phyloP scores from a whole-genome alignment of 805 yeast species.

The Wickerhamiella occidentalis region DNA sequence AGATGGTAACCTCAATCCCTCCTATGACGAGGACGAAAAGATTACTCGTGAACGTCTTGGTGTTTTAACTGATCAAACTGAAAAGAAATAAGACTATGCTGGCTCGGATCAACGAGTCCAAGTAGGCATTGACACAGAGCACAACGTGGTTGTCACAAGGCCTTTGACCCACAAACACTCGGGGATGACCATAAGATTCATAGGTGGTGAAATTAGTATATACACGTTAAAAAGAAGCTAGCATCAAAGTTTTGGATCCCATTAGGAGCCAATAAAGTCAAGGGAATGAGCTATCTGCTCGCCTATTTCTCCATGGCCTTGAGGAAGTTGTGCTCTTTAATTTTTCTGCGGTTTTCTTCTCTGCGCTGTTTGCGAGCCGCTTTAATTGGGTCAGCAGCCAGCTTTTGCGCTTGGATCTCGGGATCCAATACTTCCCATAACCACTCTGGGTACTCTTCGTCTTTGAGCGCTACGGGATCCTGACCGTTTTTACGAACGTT shows the following conservation, averaged over 20 bases:
- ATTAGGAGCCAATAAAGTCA: background rate
- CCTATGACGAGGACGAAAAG: slow-evolving; percentile 18
- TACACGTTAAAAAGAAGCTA: background rate
- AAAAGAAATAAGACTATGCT: background rate
- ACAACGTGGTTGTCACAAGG: no score
- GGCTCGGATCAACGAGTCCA: no score
- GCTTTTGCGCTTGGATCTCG: slow-evolving; percentile 42
- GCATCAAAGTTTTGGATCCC: background rate
- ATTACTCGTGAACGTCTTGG: slow-evolving; percentile 15
- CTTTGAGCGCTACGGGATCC: slow-evolving; percentile 80
- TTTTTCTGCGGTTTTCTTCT: slow-evolving; percentile 51
- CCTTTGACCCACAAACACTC: no score
- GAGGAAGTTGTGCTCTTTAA: slow-evolving; percentile 71
- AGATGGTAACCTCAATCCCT: slow-evolving; percentile 23
- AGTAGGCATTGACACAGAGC: no score
- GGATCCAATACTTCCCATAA: slow-evolving; percentile 74
- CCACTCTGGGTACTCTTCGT: slow-evolving; percentile 89
- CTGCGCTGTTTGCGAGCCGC: slow-evolving; percentile 61
- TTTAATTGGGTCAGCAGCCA: slow-evolving; percentile 49
- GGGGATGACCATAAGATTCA: no score
- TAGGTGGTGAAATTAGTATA: no score
- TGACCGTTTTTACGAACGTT: slow-evolving; percentile 69
- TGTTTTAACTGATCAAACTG: slow-evolving; percentile 12
- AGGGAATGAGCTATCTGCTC: background rate
- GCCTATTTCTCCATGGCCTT: slow-evolving; percentile 34